Conservation (phyloP, 257 asterid species). For the Parsonsia alboflavescens region DNA sequence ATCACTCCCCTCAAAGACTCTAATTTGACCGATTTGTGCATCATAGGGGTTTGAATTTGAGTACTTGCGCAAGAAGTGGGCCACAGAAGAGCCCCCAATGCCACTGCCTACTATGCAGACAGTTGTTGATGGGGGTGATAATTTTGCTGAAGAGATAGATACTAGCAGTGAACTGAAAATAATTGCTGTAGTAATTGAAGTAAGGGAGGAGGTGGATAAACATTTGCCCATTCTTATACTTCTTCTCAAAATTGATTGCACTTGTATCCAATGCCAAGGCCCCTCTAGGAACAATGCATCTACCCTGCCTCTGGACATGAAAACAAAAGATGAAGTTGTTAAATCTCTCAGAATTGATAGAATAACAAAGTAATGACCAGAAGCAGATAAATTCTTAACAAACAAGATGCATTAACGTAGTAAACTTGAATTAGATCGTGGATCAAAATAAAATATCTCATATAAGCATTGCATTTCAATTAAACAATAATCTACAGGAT, state of each 20-base stretch:
- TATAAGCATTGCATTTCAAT: neutral
- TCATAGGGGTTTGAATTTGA: conserved; percentile 32
- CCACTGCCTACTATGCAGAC: conserved; percentile 96
- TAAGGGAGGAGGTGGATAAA: neutral
- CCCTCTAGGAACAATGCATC: neutral
- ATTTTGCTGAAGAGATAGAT: neutral
- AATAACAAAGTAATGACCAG: neutral
- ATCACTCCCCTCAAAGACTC: conserved; percentile 61
- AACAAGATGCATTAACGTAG: neutral
- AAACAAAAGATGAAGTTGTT: neutral
- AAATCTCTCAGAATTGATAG: neutral
- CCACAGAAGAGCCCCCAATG: conserved; percentile 95
- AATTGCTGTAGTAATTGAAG: neutral
- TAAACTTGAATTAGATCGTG: neutral
- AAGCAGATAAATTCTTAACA: neutral
- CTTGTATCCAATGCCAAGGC: neutral
- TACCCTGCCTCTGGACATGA: neutral
- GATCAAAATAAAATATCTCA: neutral
- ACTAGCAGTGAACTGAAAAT: conserved; percentile 3
- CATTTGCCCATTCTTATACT: neutral
- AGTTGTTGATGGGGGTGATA: conserved; percentile 17
- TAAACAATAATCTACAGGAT: neutral
- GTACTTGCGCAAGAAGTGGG: conserved; percentile 87
- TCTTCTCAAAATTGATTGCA: neutral
- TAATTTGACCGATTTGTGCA: conserved; percentile 32